Base-by-base conservation (phyloP, 225 moss, liverwort and hornwort species). In the Polytrichum formosum region DNA sequence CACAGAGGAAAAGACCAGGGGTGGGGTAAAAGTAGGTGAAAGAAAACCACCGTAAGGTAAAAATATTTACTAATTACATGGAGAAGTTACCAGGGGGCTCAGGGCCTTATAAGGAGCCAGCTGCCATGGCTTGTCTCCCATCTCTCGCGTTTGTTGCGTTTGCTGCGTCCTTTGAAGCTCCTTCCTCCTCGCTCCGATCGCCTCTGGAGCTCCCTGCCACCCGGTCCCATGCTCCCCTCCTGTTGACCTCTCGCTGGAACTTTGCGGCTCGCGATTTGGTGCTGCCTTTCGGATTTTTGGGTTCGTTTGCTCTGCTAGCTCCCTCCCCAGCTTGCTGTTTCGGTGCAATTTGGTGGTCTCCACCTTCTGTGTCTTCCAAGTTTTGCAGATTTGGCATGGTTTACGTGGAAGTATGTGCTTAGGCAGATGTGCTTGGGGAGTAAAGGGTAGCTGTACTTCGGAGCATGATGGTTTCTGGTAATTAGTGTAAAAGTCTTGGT, bases 91-190 rank as follows among this genome's bases (percentile, higher is more conserved):
- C 3, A 17, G 5, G 53, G 73, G 4, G 19, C 5, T 1, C 70
- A 75, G 66, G 35, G 70, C 76, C 79, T 79, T 19, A 82, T 72
- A 85, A 85, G 55, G 65, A 62, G 68, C 63, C 71, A 58, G 58
- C 20, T 58, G 58, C 58, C 58, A 58, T 58, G 58, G 58, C 54
- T 75, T 5, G 1, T 64, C 84, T 77, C 83, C 9, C 81, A 79
- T 79, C 74, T 54, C 64, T 78, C 76, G 81, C 18, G 78, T 85
- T 79, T 58, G 85, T 85, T 85, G 81, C 85, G 85, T 85, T 85
- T 76, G 75, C 79, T 76, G 71, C 81, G 56, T 78, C 73, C 65
- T 81, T 73, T 71, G 81, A 78, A 77, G 73, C 65, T 3, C 53
- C 46, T 22, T 23, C 31, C 17, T 26, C 46, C 4, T 20, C 23